Conservation (phyloP, 116 monocot genomes). For the Dioscorea cayenensis region DNA sequence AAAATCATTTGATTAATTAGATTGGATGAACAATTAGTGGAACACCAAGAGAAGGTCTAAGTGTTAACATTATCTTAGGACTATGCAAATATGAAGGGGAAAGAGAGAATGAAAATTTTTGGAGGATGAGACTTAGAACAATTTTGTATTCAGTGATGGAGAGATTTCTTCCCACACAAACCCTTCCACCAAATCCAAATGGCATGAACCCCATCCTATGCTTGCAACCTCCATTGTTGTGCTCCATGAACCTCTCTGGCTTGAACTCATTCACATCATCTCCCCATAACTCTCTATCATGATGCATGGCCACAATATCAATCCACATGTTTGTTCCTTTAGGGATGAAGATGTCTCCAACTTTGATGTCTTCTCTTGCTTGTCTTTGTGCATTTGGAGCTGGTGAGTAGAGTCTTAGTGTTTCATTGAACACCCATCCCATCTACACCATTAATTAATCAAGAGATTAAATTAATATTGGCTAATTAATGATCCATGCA, state of each 20-base stretch:
- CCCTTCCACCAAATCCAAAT: constrained; percentile 25
- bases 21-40: not conserved
- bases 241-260: constrained; percentile 31
- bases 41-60: constrained; percentile 4
- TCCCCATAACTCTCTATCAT: constrained; percentile 33
- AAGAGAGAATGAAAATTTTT: constrained; percentile 12
- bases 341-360: constrained; percentile 35
- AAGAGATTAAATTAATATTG: too few species aligned
- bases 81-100: constrained; percentile 24
- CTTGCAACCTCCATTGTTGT: constrained; percentile 19
- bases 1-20: too few species aligned
- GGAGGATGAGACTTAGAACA: constrained; percentile 25
- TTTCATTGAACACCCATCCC: constrained; percentile 73
- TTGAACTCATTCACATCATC: constrained; percentile 31
- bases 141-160: constrained; percentile 26
- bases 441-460: constrained; percentile 28
- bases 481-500: too few species aligned
- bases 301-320: constrained; percentile 28
- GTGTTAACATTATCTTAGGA: constrained; percentile 6
- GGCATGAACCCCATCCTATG: constrained; percentile 31
- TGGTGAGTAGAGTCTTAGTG: constrained; percentile 58
- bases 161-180: constrained; percentile 34
- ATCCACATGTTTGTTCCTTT: constrained; percentile 24
- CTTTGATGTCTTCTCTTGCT: constrained; percentile 42
- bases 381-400: constrained; percentile 72